Percentiles rank a stretch among this genome's conserved stretches.
Conservation (phyloP, 306 rosid species). For the Quercus wislizeni region DNA sequence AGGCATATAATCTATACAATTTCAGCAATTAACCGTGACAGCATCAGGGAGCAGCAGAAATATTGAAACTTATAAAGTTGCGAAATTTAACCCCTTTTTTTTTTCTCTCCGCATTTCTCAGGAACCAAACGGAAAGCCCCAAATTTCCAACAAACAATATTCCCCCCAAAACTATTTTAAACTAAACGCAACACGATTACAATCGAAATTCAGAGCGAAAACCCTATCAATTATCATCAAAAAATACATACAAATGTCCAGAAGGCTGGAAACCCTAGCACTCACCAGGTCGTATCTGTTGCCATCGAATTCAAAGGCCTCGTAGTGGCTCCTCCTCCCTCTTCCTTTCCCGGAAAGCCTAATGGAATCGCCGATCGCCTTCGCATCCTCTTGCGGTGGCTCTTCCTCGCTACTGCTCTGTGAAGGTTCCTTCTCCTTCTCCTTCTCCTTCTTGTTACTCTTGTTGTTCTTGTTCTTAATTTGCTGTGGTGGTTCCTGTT, state of each 20-base stretch:
- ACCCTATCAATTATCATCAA: not conserved
- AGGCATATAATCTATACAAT: too few relatives aligned
- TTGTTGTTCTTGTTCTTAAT: not conserved
- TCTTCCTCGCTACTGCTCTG: slow-evolving; percentile 34
- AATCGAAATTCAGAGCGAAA: not conserved
- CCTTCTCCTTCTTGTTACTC: not conserved
- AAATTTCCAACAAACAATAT: not conserved
- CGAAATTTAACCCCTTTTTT: too few relatives aligned
- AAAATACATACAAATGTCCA: too few relatives aligned
- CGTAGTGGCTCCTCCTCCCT: slow-evolving; percentile 58
- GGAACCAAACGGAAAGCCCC: not conserved
- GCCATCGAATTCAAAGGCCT: slow-evolving; percentile 74
- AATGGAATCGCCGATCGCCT: slow-evolving; percentile 67
- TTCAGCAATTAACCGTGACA: too few relatives aligned
- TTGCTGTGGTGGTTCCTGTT: not conserved
- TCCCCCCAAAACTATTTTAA: not conserved
- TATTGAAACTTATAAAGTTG: too few relatives aligned
- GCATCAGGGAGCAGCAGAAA: too few relatives aligned
- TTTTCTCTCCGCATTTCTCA: not conserved
- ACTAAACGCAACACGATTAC: not conserved
- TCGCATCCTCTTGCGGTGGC: slow-evolving; percentile 53
- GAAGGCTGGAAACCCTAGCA: not conserved
- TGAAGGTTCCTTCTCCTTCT: not conserved
- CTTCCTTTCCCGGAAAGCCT: slow-evolving; percentile 80
- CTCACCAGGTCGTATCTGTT: slow-evolving; percentile 68